Evolutionary conservation across 2,329 filamentous ascomycete genomes (phyloP), one percentile per base, ranked within the genome.

Genomic region (Pseudofabraea citricarpa): DNA sequence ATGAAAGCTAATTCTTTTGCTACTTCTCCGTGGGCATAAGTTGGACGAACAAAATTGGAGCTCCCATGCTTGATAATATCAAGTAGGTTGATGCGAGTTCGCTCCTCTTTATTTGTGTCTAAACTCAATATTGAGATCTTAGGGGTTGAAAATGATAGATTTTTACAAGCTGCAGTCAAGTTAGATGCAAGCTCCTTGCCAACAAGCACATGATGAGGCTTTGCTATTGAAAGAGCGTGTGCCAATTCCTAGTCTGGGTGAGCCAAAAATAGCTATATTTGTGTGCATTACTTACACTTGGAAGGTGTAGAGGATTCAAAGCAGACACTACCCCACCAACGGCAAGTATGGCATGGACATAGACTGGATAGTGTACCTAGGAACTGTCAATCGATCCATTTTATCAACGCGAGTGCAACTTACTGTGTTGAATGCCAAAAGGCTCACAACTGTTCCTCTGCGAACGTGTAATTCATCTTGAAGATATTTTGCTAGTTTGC

Each of bases 1-100:
- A 95, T 64, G 58, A 90, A 94, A 0, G 87, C 83, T 21, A 90
- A 62, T 56, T 94, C 87, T 44, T 78, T 80, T 32, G 43, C 40
- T 8, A 44, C 36, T 16, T 29, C 26, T 29, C 26, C 26, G 8
- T 29, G 12, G 13, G 26, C 26, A 29, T 29, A 29, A 3, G 4
- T 29, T 29, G 26, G 26, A 29, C 12, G 5, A 3, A 29, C 26
- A 12, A 29, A 29, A 29, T 29, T 15, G 13, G 4, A 4, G 26
- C 6, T 29, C 15, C 26, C 26, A 29, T 12, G 13, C 15, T 29
- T 29, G 26, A 29, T 7, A 29, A 29, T 29, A 29, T 29, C 26
- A 29, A 29, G 26, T 12, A 29, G 12, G 26, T 29, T 29, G 8
- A 29, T 29, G 13, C 12, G 8, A 15, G 12, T 15, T 29, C 12